A percentile compares a stretch with the other conserved stretches of the same genome.
Conservation (phyloP, 2,329 filamentous ascomycete species). For the Pyrenochaeta sp. region DNA sequence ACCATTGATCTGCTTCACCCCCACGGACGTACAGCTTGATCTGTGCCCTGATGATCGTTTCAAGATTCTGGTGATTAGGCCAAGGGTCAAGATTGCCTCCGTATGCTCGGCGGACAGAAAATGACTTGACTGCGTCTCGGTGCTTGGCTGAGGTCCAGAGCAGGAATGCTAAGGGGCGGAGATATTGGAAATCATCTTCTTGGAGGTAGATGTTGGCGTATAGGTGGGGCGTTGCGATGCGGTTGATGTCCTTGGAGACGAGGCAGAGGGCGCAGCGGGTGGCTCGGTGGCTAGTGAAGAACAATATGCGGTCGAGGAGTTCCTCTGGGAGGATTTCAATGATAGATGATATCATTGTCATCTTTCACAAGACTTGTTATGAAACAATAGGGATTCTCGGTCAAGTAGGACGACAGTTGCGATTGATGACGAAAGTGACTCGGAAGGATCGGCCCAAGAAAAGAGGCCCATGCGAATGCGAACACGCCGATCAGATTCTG, state of each 20-base stretch:
- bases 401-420: background rate
- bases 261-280: constrained; percentile 13
- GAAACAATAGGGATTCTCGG: too few relatives aligned
- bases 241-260: constrained; percentile 18
- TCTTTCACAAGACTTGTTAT: background rate
- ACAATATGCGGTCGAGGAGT: constrained; percentile 18
- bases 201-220: constrained; percentile 20
- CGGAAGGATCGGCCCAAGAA: too few relatives aligned
- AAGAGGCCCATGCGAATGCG: too few relatives aligned
- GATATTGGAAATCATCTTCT: constrained; percentile 8
- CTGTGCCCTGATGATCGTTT: constrained; percentile 4
- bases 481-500: background rate
- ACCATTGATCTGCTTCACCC: constrained; percentile 13
- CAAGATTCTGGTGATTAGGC: constrained; percentile 10
- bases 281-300: background rate
- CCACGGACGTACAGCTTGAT: constrained; percentile 8
- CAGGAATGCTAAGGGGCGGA: constrained; percentile 18
- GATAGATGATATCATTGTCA: constrained; percentile 1
- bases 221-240: constrained; percentile 20
- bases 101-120: constrained; percentile 19
- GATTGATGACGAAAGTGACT: too few relatives aligned
- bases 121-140: constrained; percentile 7
- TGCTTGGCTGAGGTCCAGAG: constrained; percentile 19
- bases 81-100: constrained; percentile 22
- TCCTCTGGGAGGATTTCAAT: constrained; percentile 20